Percentiles rank a stretch among this genome's conserved stretches.
phyloP scores from a whole-genome alignment of 768 basidiomycete genomes.

The Lepiota venenata region DNA sequence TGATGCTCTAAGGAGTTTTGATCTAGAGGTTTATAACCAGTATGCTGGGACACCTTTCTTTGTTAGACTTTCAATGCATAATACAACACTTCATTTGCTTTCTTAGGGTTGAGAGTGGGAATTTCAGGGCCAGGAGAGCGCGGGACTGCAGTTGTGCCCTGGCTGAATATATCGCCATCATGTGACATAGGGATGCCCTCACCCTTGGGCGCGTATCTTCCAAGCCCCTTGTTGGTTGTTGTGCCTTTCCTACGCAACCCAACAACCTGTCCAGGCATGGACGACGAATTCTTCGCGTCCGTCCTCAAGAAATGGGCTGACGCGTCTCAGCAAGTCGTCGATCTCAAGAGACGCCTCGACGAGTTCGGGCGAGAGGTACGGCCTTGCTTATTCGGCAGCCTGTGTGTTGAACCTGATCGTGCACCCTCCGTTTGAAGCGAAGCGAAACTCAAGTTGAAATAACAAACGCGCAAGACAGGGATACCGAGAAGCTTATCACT shows the following conservation, averaged over 20 bases:
- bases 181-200: slow-evolving; percentile 6
- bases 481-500: not conserved
- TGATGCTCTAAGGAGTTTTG: slow-evolving; percentile 71
- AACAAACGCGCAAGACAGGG: not conserved
- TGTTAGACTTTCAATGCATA: slow-evolving; percentile 13
- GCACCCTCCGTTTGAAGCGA: slow-evolving; percentile 5
- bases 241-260: not conserved
- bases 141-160: not conserved
- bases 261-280: slow-evolving; percentile 21
- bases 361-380: slow-evolving; percentile 17
- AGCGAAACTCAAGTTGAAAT: slow-evolving; percentile 8
- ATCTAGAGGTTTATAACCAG: slow-evolving; percentile 9
- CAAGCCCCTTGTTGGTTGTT: slow-evolving; percentile 4
- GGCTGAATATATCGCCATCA: not conserved
- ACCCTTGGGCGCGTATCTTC: not conserved
- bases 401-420: not conserved
- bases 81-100: slow-evolving; percentile 10
- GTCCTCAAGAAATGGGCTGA: slow-evolving; percentile 36
- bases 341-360: slow-evolving; percentile 29
- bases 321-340: slow-evolving; percentile 28
- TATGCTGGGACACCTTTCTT: slow-evolving; percentile 11
- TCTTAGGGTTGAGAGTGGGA: not conserved
- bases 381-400: not conserved
- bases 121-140: not conserved
- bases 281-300: slow-evolving; percentile 28